Base-by-base conservation (phyloP, 805 yeast species). In the Cyberlindnera maritima region DNA sequence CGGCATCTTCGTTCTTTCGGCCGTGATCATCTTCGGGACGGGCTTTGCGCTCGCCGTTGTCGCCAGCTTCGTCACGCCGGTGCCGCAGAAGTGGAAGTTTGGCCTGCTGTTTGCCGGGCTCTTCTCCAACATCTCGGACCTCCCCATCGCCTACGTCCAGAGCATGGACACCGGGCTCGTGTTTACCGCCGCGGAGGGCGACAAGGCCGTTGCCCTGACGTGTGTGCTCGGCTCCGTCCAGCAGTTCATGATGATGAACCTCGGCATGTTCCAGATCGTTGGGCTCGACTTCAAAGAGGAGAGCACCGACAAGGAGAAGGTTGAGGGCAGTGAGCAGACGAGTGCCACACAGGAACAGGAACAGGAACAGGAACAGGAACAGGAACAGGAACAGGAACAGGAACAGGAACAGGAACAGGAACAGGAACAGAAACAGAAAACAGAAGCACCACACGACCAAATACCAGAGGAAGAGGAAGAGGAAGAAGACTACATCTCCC, bases 221-320 rank as follows among this genome's bases (percentile, higher is more conserved):
- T 39, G 46, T 70, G 75, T 62, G 68, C 75, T 40, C 71, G 71
- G 52, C 58, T 69, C 29, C 73, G 79, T 14, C 53, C 72, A 2
- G 88, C 85, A 62, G 33, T 71, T 87, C 39, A 65, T 76, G 57
- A 80, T 85, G 66, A 88, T 88, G 75, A 84, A 87, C 57, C 66
- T 85, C 38, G 96, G 97, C 2, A 76, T 86, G 44, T 84, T 83
- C 65, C 73, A 81, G 50, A 65, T 90, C 43, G 71, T 89, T 14
- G 85, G 81, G 36, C 69, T 79, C 61, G 97, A 90, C 62, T 86
- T 89, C 59, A 71, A 75, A 31, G 51, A 43, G 54, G 23, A 41
- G 8, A 12, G 9, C 19, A 23, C 31, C 17, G 31, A 28, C 13
- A 12, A 28, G 15, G 34, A 39, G 13, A 31, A 21, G 11, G 25